These are phyloP conservation scores for Chlorella sorokiniana DNA, from an alignment of 139 green algal genomes.

Conservation along the genomic window DNA sequence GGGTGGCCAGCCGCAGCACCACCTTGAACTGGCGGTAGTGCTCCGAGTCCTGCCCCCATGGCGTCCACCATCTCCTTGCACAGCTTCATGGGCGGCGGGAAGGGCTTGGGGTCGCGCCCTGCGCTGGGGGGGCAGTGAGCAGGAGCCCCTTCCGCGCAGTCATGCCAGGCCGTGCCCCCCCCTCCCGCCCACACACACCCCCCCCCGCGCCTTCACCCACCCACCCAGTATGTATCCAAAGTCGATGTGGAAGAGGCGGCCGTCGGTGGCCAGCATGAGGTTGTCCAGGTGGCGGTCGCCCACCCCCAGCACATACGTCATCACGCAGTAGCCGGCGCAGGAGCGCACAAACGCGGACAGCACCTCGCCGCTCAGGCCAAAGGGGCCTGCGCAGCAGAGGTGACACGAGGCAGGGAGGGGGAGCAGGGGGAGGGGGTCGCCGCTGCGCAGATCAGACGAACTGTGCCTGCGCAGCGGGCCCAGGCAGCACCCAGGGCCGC, in stretches of 20 bases:
- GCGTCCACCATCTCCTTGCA: conserved; percentile 93
- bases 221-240: conserved; percentile 95
- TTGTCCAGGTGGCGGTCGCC: conserved; percentile 98
- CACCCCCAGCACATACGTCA: conserved; percentile 97
- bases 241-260: conserved; percentile 96
- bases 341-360: conserved; percentile 90
- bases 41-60: conserved; percentile 83
- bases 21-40: conserved; percentile 77
- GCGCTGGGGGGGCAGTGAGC: neutral
- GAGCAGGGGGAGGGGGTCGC: neutral
- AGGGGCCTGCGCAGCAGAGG: conserved; percentile 57
- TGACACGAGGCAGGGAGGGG: neutral
- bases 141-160: neutral
- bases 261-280: conserved; percentile 88
- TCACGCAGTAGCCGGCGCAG: conserved; percentile 96
- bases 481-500: neutral
- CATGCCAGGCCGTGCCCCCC: neutral
- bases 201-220: neutral
- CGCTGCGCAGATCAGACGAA: neutral
- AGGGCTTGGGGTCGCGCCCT: conserved; percentile 92
- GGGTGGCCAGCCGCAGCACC: neutral
- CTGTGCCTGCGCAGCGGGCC: too few relatives aligned
- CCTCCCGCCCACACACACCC: neutral
- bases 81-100: conserved; percentile 95
- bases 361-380: conserved; percentile 69